Evolutionary conservation across 805 yeast species (phyloP).

Genomic region (Osmozyma mogii): DNA sequence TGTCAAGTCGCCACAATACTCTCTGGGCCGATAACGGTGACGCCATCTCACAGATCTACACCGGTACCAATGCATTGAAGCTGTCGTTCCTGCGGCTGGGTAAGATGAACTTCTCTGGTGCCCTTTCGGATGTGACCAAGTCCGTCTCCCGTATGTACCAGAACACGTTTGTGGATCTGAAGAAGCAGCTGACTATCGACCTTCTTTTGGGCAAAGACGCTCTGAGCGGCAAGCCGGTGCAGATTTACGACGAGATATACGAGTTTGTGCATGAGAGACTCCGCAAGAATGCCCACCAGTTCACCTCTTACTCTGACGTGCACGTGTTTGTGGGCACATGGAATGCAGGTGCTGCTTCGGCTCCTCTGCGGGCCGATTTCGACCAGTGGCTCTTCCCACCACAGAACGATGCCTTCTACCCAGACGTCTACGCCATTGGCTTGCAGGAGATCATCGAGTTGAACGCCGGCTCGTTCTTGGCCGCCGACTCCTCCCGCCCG

Average conservation of each 20-base stretch:
- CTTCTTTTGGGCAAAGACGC: constrained; percentile 74
- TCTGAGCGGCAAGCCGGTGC: constrained; percentile 56
- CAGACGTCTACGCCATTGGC: constrained; percentile 85
- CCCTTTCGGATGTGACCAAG: constrained; percentile 93
- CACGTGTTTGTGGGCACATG: constrained; percentile 75
- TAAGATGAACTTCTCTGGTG: constrained; percentile 94
- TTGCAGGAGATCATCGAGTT: constrained; percentile 92
- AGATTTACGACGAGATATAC: constrained; percentile 78
- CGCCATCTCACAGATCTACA: constrained; percentile 10
- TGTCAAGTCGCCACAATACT: constrained; percentile 10
- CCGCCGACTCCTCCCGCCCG: constrained; percentile 74
- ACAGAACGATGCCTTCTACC: constrained; percentile 35
- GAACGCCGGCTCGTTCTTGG: constrained; percentile 83
- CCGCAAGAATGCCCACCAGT: constrained; percentile 39
- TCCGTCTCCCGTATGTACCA: constrained; percentile 92
- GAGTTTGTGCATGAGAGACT: constrained; percentile 73
- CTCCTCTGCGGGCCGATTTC: constrained; percentile 47
- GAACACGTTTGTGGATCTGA: constrained; percentile 89
- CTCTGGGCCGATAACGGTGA: constrained; percentile 15
- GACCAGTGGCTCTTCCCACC: constrained; percentile 77
- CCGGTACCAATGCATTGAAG: constrained; percentile 76
- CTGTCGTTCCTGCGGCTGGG: constrained; percentile 93
- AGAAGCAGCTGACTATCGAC: constrained; percentile 86
- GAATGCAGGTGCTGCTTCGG: constrained; percentile 68
- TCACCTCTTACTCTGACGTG: constrained; percentile 53